These are phyloP conservation scores for Globisporangium solare DNA, from an alignment of 352 stramenopile species.

Conservation along the genomic window DNA sequence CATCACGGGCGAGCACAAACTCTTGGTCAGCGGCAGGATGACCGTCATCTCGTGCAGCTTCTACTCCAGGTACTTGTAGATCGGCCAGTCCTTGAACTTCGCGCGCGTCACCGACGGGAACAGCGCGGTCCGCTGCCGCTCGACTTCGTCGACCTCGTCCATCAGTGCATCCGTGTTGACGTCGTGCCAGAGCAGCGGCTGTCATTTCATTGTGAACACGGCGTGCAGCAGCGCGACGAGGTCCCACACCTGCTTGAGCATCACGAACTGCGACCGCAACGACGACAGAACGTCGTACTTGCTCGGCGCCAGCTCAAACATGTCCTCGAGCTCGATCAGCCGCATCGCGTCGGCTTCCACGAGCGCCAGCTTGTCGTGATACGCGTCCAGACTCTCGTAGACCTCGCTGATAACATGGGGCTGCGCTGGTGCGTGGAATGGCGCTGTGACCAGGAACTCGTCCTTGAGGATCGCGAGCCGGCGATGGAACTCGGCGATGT, in stretches of 20 bases:
- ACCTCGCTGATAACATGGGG: constrained; percentile 48
- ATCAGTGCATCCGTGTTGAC: constrained; percentile 87
- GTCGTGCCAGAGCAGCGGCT: constrained; percentile 83
- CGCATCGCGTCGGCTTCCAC: constrained; percentile 81
- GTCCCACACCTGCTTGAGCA: constrained; percentile 92
- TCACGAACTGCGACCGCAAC: constrained; percentile 82
- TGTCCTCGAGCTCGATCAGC: constrained; percentile 91
- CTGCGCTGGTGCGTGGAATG: constrained; percentile 33
- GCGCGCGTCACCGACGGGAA: constrained; percentile 43
- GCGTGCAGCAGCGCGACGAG: constrained; percentile 86
- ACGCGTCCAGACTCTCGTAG: constrained; percentile 85
- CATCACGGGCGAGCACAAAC: constrained; percentile 85
- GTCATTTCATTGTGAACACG: constrained; percentile 79
- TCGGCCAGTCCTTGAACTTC: constrained; percentile 87
- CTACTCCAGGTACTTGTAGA: constrained; percentile 90
- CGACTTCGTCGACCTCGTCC: constrained; percentile 85
- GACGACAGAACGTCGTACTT: constrained; percentile 78
- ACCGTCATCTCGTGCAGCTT: constrained; percentile 91
- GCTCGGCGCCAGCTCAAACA: constrained; percentile 90
- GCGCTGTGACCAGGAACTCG: constrained; percentile 58
- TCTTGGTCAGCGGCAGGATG: constrained; percentile 88
- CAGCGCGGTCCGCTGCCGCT: constrained; percentile 48
- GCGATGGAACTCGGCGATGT: constrained; percentile 72
- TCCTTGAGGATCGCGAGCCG: constrained; percentile 56
- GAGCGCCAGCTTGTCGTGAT: constrained; percentile 68